Evolutionary conservation across 345 rosid genomes (phyloP), one percentile per base, ranked within the genome.

Genomic region (Gossypium herbaceum): DNA sequence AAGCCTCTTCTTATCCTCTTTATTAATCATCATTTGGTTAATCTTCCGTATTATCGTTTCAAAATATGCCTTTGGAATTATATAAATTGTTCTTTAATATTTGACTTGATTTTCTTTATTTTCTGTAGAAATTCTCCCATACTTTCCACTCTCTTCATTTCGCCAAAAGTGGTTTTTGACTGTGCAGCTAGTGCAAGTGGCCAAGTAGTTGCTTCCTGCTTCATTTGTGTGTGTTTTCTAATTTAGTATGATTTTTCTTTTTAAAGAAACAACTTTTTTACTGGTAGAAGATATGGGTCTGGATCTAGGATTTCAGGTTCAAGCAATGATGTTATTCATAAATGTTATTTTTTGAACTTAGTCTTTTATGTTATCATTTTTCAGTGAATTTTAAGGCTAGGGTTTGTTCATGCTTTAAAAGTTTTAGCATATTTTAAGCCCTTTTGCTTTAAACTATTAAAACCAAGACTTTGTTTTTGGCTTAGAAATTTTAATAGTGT

Each of bases 261-360:
- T 22, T 20, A 24, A 15, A 27, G 12, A 59, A 7, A 8, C 4
- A 25, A n/a, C 20, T 12, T n/a, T n/a, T n/a, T 52, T 54, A 0
- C 39, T 66, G 76, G 52, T 22, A 56, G 7, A 41, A 58, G 69
- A 73, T n/a, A 41, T 73, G 76, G 57, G 50, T 61, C 43, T 55
- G 75, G 78, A 79, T 74, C 81, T 74, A 60, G 34, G 64, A 79
- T 54, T 70, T 74, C 5, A 34, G 27, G 7, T 59, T 54, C 27
- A 50, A 17, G 6, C 7, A 34, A 4, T n/a, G 34, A 27, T 62
- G n/a, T 71, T 71, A 24, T 52, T 71, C 56, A 27, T 68, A 15
- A 68, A 50, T 15, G 9, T 29, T 45, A 34, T 1, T 50, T 50
- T 9, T 13, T 7, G 7, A 19, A 34, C 47, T 27, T 68, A 5